Base-by-base conservation (phyloP, 805 yeast genomes). In the Candida berthetii region DNA sequence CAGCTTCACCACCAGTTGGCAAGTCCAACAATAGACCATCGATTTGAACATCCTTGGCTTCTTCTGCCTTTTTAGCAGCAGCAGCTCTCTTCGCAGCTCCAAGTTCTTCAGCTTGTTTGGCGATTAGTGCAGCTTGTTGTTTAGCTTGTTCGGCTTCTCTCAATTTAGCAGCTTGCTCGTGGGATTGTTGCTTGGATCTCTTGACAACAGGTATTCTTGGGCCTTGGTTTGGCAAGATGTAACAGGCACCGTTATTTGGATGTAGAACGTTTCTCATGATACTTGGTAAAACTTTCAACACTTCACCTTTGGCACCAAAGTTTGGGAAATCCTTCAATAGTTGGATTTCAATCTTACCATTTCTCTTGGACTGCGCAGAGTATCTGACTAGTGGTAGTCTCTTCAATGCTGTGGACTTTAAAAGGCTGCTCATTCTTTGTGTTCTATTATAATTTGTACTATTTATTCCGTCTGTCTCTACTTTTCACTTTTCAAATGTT, bases 201-300 rank as follows among this genome's bases (percentile, higher is more conserved):
- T 38, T 33, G 7, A 52, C 58, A 15, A 55, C 56, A 14, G 58
- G 57, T 17, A 56, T 53, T 16, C 38, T 48, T 42, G 61, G 61
- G 2, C 50, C 53, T 17, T 49, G 42, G 10, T 47, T 49, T 28
- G 53, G 53, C 18, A 71, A 57, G 18, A 87, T 70, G 54, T 87
- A 89, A 16, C 77, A 73, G 3, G 96, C 96, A 35, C 87, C 85
- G 53, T 85, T 81, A 45, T 68, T 53, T 35, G 77, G 76, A 53
- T 87, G 87, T 42, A 89, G 71, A 51, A 66, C 76, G 63, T 85
- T 86, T 56, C 91, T 77, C 96, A 89, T 89, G 47, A 76, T 69
- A 18, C 88, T 85, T 25, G 96, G 89, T 47, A 78, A 72, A 16
- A 89, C 96, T 29, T 74, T 67, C 24, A 83, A 71, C 35, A 89